These are phyloP conservation scores for Escallonia rubra DNA, from an alignment of 129 eudicot genomes.

Conservation along the genomic window DNA sequence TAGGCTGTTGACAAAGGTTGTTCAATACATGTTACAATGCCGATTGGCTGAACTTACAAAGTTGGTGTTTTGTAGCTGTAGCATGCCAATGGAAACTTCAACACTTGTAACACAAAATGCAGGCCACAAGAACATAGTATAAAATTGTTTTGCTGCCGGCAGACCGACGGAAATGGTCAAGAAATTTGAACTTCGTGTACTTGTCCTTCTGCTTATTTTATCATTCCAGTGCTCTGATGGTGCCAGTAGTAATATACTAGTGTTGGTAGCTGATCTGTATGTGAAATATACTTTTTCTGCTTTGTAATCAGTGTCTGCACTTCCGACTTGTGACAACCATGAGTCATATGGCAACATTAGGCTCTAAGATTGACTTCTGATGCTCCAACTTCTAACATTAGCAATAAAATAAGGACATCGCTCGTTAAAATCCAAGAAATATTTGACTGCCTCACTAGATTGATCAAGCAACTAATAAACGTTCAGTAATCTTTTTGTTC, in stretches of 20 bases:
- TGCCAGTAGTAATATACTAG: not conserved
- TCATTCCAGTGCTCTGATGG: not conserved
- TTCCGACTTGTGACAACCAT: no score
- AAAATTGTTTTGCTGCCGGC: constrained; percentile 22
- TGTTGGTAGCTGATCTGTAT: no score
- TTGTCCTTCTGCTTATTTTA: not conserved
- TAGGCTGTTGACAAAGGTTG: constrained; percentile 9
- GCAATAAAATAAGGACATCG: no score
- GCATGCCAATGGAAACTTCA: constrained; percentile 6
- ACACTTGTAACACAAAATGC: constrained; percentile 6
- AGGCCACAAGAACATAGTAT: constrained; percentile 4
- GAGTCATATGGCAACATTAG: no score
- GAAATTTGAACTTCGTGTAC: not conserved
- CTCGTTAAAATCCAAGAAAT: no score
- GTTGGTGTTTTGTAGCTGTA: not conserved
- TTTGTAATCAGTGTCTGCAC: no score
- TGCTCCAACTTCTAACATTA: no score
- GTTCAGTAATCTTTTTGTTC: no score
- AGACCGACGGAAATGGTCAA: constrained; percentile 21
- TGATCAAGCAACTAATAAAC: no score
- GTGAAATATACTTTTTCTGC: no score
- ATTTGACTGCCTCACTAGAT: no score
- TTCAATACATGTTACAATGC: constrained; percentile 19
- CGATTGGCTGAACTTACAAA: constrained; percentile 43
- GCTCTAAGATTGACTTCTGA: no score